Percentiles rank a stretch among this genome's conserved stretches.
Evolutionary conservation across 108 stramenopile species (phyloP).

Genomic region (Fragilaria crotonensis): DNA sequence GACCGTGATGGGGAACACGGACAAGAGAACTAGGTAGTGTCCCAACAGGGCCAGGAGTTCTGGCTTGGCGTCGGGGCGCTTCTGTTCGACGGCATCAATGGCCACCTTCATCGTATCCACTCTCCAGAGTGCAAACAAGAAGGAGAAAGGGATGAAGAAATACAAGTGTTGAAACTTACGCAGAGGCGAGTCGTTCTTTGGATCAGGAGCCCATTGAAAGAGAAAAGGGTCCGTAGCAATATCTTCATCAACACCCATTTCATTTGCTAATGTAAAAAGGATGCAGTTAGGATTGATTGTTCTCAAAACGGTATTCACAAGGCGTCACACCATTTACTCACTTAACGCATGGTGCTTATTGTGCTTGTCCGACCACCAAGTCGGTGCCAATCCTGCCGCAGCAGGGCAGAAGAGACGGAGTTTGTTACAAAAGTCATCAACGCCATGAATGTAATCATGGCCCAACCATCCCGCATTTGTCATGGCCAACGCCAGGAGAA

Average conservation of each 20-base stretch:
- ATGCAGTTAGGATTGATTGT: background rate
- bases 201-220: constrained; percentile 80
- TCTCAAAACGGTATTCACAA: background rate
- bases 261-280: constrained; percentile 68
- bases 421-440: constrained; percentile 51
- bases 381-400: constrained; percentile 69
- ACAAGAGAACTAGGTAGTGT: constrained; percentile 70
- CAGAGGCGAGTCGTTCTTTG: constrained; percentile 72
- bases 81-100: constrained; percentile 58
- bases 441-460: constrained; percentile 91
- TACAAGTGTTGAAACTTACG: constrained; percentile 86
- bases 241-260: constrained; percentile 90
- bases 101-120: constrained; percentile 76
- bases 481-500: constrained; percentile 65
- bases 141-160: constrained; percentile 81
- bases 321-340: constrained; percentile 22
- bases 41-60: constrained; percentile 62
- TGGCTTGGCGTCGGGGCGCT: constrained; percentile 60
- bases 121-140: constrained; percentile 84
- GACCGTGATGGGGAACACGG: constrained; percentile 65
- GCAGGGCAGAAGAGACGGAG: constrained; percentile 66
- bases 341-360: constrained; percentile 84
- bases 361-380: constrained; percentile 88
- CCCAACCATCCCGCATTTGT: constrained; percentile 89
- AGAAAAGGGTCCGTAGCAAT: constrained; percentile 88